Base-by-base conservation (phyloP, 768 basidiomycete species). In the Royoungia palumana region DNA sequence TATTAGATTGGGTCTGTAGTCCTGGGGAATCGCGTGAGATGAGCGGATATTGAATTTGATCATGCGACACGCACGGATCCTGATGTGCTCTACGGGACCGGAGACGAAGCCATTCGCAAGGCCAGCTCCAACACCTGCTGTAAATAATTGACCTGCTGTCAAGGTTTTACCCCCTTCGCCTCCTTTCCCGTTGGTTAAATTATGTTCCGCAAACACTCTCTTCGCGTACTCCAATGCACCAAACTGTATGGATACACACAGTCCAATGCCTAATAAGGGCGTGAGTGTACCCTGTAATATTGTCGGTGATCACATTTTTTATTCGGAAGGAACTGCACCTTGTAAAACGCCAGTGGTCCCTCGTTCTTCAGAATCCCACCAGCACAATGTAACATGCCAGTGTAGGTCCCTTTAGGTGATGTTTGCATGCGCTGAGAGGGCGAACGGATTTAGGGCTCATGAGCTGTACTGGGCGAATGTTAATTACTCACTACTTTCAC, bases 231-330 rank as follows among this genome's bases (percentile, higher is more conserved):
- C 93, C 49, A 97, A 75, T 24, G 83, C 91, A 48, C 84, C 94
- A 63, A 97, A 97, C 66, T 97, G 94, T 63, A 97, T 97, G 11
- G 93, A 94, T 5, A 97, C 94, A 61, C 94, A 97, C 35, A 89
- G 78, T 54, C 94, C 94, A 53, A 97, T 94, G 36, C 94, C 94
- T 17, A 95, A 73, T 11, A 97, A 73, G 11, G 94, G 94, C 2
- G 92, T 87, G 40, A 95, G 70, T 1, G 94, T 94, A 47, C 94
- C 94, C 92, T 95, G 49, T 10, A 49, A 34, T 16, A 25, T 53
- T 43, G 42, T 54, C 35, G 56, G 49, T 34, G 6, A 9, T 38
- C 14, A 41, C 11, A 17, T 20, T 14, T 8, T 28, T 24, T 16
- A 19, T 45, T 13, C n/a, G 35, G 36, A 41, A 27, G 39, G 4